Base-by-base conservation (phyloP, 495 filamentous ascomycete species). In the Tuber calosporum region DNA sequence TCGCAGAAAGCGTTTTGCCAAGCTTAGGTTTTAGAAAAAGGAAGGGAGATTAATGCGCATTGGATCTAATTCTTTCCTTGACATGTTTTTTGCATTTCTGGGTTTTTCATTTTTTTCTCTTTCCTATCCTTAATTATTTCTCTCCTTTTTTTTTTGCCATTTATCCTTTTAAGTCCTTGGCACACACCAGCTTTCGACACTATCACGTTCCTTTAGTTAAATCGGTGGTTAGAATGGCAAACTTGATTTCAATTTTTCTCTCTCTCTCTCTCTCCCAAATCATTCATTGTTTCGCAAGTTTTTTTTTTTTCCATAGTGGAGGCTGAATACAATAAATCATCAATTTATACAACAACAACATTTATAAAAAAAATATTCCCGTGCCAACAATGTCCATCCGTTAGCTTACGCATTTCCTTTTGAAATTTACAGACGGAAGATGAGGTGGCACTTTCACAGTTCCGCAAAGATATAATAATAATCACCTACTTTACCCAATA, bases 41-140 rank as follows among this genome's bases (percentile, higher is more conserved):
- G 15, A 4, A 43, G 42, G 41, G 30, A n/a, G 6, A 58, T 30
- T 58, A n/a, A n/a, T n/a, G n/a, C 48, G 48, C 9, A 58, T 15
- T 53, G 13, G 22, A 58, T 58, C n/a, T 58, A 58, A n/a, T 4
- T 58, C n/a, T 30, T 62, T 62, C 53, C 53, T 62, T 62, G 30
- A 30, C 26, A 62, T 62, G 53, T 22, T 30, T 22, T 30, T 30
- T 62, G n/a, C 53, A 62, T 26, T 17, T 30, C n/a, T 7, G n/a
- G 53, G 11, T 62, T 62, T 53, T 26, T 15, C 53, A 1, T 30
- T 30, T 30, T 11, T 62, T 30, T 62, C 11, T n/a, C n/a, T n/a
- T n/a, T n/a, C n/a, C n/a, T n/a, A n/a, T n/a, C 53, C 53, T 30
- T 62, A 62, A 62, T 62, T 62, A n/a, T n/a, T 30, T 62, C 53